phyloP scores from a whole-genome alignment of 352 stramenopile species.

The Thalassiosira mediterranea region DNA sequence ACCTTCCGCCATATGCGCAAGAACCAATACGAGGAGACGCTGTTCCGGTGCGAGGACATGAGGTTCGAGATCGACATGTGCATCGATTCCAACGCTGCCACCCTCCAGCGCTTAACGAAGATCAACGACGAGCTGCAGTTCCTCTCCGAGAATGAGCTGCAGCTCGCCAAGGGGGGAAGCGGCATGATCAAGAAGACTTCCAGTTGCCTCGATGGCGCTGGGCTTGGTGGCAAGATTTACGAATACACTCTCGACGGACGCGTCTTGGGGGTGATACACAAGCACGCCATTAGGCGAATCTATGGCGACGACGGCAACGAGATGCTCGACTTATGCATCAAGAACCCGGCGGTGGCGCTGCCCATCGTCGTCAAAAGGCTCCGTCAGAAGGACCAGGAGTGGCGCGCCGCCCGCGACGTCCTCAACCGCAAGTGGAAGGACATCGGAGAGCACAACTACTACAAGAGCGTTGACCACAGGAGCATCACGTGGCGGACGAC shows the following conservation, averaged over 20 bases:
- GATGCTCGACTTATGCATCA: slow-evolving; percentile 92
- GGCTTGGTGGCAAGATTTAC: slow-evolving; percentile 74
- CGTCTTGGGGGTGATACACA: slow-evolving; percentile 93
- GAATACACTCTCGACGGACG: slow-evolving; percentile 93
- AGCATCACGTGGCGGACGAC: slow-evolving; percentile 98
- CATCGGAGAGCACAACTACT: slow-evolving; percentile 97
- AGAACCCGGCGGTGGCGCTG: slow-evolving; percentile 97
- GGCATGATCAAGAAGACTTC: slow-evolving; percentile 21
- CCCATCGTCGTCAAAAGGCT: slow-evolving; percentile 97
- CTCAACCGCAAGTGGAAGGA: slow-evolving; percentile 98
- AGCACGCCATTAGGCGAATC: slow-evolving; percentile 97
- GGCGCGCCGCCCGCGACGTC: slow-evolving; percentile 88
- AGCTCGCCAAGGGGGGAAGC: slow-evolving; percentile 13
- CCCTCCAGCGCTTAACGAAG: slow-evolving; percentile 94
- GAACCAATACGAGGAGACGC: slow-evolving; percentile 98
- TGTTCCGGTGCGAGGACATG: slow-evolving; percentile 99
- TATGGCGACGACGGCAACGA: slow-evolving; percentile 88
- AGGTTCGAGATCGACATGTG: slow-evolving; percentile 95
- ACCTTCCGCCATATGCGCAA: slow-evolving; percentile 97
- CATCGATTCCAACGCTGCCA: slow-evolving; percentile 96
- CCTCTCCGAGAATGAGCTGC: slow-evolving; percentile 45
- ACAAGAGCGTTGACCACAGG: slow-evolving; percentile 98
- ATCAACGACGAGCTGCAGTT: slow-evolving; percentile 78
- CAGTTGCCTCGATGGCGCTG: slow-evolving; percentile 37
- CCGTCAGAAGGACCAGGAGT: slow-evolving; percentile 98